Percentiles rank a stretch among this genome's conserved stretches.
These are phyloP conservation scores for Abelmoschus esculentus DNA, from an alignment of 345 rosid species.

Conservation along the genomic window DNA sequence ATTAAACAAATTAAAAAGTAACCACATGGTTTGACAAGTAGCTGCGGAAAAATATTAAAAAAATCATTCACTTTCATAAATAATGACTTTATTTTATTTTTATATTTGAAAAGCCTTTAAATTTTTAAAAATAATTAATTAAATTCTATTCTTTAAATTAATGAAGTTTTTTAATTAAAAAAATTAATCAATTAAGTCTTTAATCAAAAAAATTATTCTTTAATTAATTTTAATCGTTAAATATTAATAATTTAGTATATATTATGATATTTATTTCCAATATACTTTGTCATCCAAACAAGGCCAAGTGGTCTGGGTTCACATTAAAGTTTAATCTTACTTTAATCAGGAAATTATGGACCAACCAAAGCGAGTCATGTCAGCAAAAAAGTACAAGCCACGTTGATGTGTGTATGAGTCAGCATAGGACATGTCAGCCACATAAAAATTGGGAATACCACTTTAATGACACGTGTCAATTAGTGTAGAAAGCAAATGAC, in stretches of 20 bases:
- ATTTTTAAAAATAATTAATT: no score
- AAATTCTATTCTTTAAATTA: no score
- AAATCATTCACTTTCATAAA: not conserved
- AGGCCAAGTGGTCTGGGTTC: not conserved
- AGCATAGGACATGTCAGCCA: slow-evolving; percentile 12
- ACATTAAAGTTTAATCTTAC: no score
- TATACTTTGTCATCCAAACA: not conserved
- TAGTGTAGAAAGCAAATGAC: not conserved
- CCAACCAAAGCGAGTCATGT: not conserved
- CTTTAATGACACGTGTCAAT: not conserved
- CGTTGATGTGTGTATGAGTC: slow-evolving; percentile 8
- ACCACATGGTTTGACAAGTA: not conserved
- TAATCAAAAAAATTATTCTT: no score
- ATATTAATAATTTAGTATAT: no score
- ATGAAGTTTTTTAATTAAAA: no score
- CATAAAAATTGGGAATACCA: not conserved
- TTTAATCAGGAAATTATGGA: not conserved
- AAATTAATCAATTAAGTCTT: no score
- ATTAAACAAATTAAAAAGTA: not conserved
- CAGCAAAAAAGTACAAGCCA: not conserved
- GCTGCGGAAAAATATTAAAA: not conserved
- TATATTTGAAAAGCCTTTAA: no score
- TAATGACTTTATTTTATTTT: no score
- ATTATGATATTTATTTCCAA: no score
- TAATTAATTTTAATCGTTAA: no score